These are phyloP conservation scores for Trametes cingulata DNA, from an alignment of 768 basidiomycete genomes.

Conservation along the genomic window DNA sequence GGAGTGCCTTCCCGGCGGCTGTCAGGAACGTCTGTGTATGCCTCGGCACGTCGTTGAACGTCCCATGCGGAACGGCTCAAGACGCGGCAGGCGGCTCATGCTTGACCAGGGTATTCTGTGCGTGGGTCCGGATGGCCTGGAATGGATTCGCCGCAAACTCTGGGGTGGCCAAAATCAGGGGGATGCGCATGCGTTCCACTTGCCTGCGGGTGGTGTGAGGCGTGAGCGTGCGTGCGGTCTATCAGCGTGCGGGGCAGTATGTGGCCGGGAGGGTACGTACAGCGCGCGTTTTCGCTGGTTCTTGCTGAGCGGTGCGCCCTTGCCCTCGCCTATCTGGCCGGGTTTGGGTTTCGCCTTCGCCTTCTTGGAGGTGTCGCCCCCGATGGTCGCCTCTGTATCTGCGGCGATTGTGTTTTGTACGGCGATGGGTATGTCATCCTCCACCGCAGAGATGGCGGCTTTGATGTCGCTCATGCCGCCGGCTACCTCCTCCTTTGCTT, in stretches of 20 bases:
- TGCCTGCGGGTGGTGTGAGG: constrained; percentile 42
- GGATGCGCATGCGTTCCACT: constrained; percentile 67
- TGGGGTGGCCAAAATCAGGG: constrained; percentile 65
- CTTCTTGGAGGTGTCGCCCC: constrained; percentile 19
- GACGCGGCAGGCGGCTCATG: constrained; percentile 34
- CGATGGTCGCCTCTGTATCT: constrained; percentile 9
- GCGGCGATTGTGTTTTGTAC: constrained; percentile 19
- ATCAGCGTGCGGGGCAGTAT: constrained; percentile 11
- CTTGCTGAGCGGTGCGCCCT: constrained; percentile 54
- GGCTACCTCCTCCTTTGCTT: constrained; percentile 48
- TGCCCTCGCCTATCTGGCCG: constrained; percentile 70
- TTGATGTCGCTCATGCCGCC: constrained; percentile 39
- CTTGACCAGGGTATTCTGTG: constrained; percentile 72
- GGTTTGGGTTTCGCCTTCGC: constrained; percentile 33
- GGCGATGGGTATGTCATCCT: constrained; percentile 34
- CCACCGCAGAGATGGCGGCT: constrained; percentile 55
- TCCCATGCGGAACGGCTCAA: constrained; percentile 4
- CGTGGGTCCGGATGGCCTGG: constrained; percentile 76
- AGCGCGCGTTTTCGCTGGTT: constrained; percentile 66
- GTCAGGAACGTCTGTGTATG: not conserved
- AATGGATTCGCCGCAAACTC: constrained; percentile 72
- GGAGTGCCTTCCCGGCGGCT: not conserved
- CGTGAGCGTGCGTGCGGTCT: constrained; percentile 8
- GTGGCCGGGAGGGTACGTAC: constrained; percentile 45
- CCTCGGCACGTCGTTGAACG: not conserved